Evolutionary conservation across 306 rosid species (phyloP).

Genomic region (Styphnolobium japonicum): DNA sequence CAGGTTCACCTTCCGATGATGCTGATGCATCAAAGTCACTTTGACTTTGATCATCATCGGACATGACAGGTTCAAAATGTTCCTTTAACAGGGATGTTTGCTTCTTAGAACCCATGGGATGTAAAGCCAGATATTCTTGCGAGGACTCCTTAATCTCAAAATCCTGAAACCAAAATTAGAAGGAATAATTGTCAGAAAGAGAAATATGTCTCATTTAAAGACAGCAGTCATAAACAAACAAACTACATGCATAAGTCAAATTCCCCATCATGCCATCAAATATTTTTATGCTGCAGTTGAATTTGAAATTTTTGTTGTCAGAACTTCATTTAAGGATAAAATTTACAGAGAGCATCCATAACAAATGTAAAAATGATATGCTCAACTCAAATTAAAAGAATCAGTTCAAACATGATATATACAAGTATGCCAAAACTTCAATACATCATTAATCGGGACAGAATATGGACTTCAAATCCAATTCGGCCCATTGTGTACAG

Average conservation of each 20-base stretch:
- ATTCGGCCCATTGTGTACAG: not conserved
- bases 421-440: not conserved
- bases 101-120: constrained; percentile 80
- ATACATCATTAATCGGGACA: not conserved
- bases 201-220: not conserved
- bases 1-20: constrained; percentile 51
- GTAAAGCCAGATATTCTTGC: constrained; percentile 70
- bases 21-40: constrained; percentile 57
- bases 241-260: not conserved
- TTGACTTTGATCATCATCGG: constrained; percentile 52
- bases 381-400: not conserved
- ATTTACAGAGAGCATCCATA: not conserved
- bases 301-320: constrained; percentile 10
- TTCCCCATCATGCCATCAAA: not conserved
- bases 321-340: not conserved
- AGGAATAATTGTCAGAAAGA: constrained; percentile 7
- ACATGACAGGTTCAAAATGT: constrained; percentile 72
- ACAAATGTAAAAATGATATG: not conserved
- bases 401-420: not conserved
- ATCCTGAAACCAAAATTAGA: constrained; percentile 44
- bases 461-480: not conserved
- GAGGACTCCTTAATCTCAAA: constrained; percentile 71
- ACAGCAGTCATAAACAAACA: not conserved
- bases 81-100: constrained; percentile 70
- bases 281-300: constrained; percentile 3